Evolutionary conservation across 805 yeast species (phyloP), one percentile per base, ranked within the genome.

Genomic region (Scheffersomyces lignosus): DNA sequence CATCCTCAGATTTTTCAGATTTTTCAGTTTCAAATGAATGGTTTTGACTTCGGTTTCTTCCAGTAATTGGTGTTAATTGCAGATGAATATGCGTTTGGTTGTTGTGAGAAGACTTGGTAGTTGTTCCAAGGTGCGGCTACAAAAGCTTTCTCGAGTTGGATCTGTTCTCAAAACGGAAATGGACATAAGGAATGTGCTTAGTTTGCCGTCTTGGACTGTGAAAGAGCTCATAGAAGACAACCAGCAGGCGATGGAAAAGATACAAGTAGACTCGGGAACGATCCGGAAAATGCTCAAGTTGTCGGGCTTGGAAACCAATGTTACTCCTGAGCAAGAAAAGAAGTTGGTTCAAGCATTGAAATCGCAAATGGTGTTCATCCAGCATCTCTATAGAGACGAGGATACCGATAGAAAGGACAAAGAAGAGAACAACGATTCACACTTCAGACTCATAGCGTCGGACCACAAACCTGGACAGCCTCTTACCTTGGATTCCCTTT

Each of bases 281-380:
- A 46, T 58, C 13, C 40, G 38, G 23, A 73, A 64, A 28, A 48
- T 79, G 31, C 47, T 76, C 22, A 62, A 64, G 27, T 51, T 79
- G 15, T 72, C 83, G 0, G 84, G 85, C 0, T 45, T 80, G 4
- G 64, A 71, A 3, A 47, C 58, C 7, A 40, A 47, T 5, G 37
- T 64, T 8, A 18, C 57, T 3, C 35, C 36, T 0, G 51, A 48
- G 3, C 63, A 69, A 25, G 56, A 64, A 15, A 39, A 43, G 3
- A 47, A 47, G 18, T 55, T 74, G 27, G 55, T 60, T 10, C 29
- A 38, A 0, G 63, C 69, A 1, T 50, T 80, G 32, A 60, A 62
- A 26, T 69, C 70, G 13, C 85, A 80, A 43, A 59, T 80, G 16
- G 53, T 58, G n/a, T 75, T 80, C 42, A 65, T 79, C 14, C 57